These are phyloP conservation scores for Phytophthora pseudosyringae DNA, from an alignment of 352 stramenopile species.

Conservation along the genomic window DNA sequence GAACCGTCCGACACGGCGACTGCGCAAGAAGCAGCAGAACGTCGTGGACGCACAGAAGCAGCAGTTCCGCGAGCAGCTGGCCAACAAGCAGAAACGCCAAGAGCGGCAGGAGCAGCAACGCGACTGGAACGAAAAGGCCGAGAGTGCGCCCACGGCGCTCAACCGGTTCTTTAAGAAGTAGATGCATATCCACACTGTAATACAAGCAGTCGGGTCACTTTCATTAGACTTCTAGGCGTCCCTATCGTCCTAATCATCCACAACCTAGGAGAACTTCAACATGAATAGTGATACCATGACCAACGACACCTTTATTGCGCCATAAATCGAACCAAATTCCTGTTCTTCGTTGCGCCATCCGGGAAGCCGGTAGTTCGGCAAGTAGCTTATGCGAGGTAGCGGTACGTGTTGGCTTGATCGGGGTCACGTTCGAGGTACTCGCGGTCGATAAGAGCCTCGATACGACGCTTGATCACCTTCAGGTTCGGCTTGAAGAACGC, in stretches of 20 bases:
- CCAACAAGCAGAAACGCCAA: constrained; percentile 77
- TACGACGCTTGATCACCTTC: constrained; percentile 97
- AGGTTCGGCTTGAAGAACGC: constrained; percentile 98
- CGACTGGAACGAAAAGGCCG: constrained; percentile 81
- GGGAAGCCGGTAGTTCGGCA: constrained; percentile 8
- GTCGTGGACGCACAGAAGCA: constrained; percentile 96
- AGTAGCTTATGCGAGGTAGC: constrained; percentile 91
- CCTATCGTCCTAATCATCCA: background rate
- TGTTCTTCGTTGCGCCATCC: constrained; percentile 22
- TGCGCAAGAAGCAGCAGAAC: constrained; percentile 98
- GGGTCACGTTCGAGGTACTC: constrained; percentile 98
- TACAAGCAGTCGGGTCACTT: constrained; percentile 27
- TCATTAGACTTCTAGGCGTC: constrained; percentile 15
- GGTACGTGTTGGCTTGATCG: constrained; percentile 97
- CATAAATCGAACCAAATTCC: constrained; percentile 25
- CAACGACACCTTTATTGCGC: constrained; percentile 36
- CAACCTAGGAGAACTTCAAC: background rate
- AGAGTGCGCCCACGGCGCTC: constrained; percentile 77
- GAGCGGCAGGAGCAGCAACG: constrained; percentile 76
- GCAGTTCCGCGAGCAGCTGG: constrained; percentile 89
- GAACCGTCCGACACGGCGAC: constrained; percentile 96
- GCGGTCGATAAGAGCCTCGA: constrained; percentile 98
- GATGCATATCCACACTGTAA: constrained; percentile 38
- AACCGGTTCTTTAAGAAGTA: constrained; percentile 92
- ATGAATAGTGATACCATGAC: constrained; percentile 15